Conservation (phyloP, 192 early-diverging fungal species). For the Coemansia sp. region DNA sequence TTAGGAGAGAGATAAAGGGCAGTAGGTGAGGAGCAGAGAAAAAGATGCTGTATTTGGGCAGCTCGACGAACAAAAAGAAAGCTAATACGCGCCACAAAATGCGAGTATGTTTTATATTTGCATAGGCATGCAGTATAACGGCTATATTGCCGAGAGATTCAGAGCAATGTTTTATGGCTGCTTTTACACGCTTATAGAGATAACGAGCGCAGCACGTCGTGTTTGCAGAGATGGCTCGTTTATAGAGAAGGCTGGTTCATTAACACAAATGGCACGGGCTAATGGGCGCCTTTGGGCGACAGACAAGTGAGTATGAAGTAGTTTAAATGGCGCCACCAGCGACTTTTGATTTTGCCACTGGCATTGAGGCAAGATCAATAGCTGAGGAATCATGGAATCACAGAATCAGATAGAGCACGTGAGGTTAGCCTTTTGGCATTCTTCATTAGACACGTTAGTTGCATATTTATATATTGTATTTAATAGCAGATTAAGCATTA, state of each 20-base stretch:
- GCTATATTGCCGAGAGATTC: too few species aligned
- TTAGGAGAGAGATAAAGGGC: background rate
- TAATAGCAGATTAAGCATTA: background rate
- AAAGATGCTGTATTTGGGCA: constrained; percentile 22
- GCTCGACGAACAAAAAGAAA: constrained; percentile 38
- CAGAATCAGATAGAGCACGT: background rate
- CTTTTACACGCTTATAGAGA: too few species aligned
- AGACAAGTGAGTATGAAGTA: background rate
- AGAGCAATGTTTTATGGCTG: too few species aligned
- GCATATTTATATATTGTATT: background rate
- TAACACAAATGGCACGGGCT: too few species aligned
- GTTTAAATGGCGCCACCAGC: background rate
- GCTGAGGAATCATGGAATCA: background rate
- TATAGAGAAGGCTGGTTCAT: too few species aligned
- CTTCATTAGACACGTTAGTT: too few species aligned
- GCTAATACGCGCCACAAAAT: constrained; percentile 20
- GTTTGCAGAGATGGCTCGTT: too few species aligned
- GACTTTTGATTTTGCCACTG: too few species aligned
- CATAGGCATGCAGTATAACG: background rate
- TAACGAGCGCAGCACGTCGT: too few species aligned
- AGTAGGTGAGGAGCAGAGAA: constrained; percentile 2
- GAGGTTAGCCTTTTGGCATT: too few species aligned
- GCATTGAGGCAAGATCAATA: too few species aligned
- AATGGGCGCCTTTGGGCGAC: too few species aligned
- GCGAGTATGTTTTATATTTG: background rate